phyloP scores from a whole-genome alignment of 345 rosid genomes.

The Linum lewisii region DNA sequence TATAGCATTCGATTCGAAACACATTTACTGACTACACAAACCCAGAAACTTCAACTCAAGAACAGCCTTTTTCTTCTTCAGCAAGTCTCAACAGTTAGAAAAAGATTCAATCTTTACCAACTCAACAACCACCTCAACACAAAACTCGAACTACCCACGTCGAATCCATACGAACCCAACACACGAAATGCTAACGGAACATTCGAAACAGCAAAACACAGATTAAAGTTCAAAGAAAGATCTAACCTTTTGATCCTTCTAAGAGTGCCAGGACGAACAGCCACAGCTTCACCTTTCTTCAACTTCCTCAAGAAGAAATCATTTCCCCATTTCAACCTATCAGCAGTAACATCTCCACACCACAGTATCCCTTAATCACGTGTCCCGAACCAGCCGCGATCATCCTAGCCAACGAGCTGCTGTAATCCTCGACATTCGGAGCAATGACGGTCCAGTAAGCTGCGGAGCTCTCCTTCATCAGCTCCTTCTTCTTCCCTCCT shows the following conservation, averaged over 20 bases:
- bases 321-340: slow-evolving; percentile 67
- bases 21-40: too few species aligned
- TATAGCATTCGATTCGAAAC: too few species aligned
- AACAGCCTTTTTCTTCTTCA: background rate
- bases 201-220: background rate
- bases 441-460: slow-evolving; percentile 98
- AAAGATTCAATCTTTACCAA: too few species aligned
- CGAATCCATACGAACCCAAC: too few species aligned
- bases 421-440: slow-evolving; percentile 89
- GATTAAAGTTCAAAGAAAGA: background rate
- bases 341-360: slow-evolving; percentile 91
- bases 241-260: slow-evolving; percentile 67
- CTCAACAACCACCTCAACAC: too few species aligned
- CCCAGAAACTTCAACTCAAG: background rate
- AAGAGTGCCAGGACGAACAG: slow-evolving; percentile 53
- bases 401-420: slow-evolving; percentile 43
- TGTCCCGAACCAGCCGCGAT: slow-evolving; percentile 91
- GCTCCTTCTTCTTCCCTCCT: slow-evolving; percentile 36
- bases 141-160: background rate
- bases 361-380: slow-evolving; percentile 70
- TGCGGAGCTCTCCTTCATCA: slow-evolving; percentile 50
- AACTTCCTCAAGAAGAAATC: slow-evolving; percentile 55
- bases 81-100: background rate
- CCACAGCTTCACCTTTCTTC: slow-evolving; percentile 28
- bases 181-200: too few species aligned